Base-by-base conservation (phyloP, 768 basidiomycete genomes). In the Epithele typhae region DNA sequence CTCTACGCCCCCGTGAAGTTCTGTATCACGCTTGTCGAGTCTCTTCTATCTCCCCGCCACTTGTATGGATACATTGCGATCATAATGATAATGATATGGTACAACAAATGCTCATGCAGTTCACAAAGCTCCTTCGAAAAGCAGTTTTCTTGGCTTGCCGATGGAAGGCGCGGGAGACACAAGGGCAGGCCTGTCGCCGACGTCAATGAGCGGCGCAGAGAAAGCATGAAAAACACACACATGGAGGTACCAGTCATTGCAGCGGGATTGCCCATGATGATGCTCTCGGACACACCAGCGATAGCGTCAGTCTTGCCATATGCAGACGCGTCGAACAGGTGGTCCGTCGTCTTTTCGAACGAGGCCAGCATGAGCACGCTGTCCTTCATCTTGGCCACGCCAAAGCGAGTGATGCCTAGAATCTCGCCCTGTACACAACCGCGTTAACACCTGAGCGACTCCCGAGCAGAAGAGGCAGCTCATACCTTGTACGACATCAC, bases 311-410 rank as follows among this genome's bases (percentile, higher is more conserved):
- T 92, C 68, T 98, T 98, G 10, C 93, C 92, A 64, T 87, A 94
- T 2, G 96, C 90, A 9, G 96, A 87, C 2, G 96, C 96, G 60
- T 99, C 93, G 68, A 99, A 99, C 49, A 99, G 70, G 66, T 99
- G 96, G 71, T 99, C 96, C 12, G 96, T 99, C 14, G 96, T 98
- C 73, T 98, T 98, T 69, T 99, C 96, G 66, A 99, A 99, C 21
- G 92, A 96, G 9, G 96, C 96, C 58, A 98, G 73, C 96, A 98
- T 99, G 59, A 99, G 79, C 1, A 97, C 94, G 59, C 91, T 92
- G 67, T 99, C 96, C 67, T 98, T 98, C 92, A 98, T 98, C 72
- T 97, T 97, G 7, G 94, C 91, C 21, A 99, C 95, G 61, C 96
- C 96, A 67, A 98, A 98, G 24, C 96, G 88, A 6, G 96, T 99